Evolutionary conservation across 805 yeast species (phyloP), one percentile per base, ranked within the genome.

Genomic region (Candida mattraensis): DNA sequence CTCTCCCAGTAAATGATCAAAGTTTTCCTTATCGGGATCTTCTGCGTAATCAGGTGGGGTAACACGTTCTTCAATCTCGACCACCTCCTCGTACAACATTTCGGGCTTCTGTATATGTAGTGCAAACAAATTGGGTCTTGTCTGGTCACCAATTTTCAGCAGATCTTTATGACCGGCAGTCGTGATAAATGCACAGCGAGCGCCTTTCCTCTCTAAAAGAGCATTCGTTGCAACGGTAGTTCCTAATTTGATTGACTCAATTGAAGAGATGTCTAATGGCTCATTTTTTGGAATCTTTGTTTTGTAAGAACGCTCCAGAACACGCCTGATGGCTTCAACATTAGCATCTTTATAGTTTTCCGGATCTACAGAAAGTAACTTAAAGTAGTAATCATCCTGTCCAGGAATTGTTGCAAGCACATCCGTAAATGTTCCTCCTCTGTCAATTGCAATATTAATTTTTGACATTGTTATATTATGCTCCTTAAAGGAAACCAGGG

Each of bases 371-470:
- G 51, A 46, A n/a, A 48, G 39, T 8, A 50, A 30, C 30, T 50
- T 50, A 35, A 48, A 71, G 37, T 57, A 56, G 20, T 30, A 34
- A 33, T 70, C 76, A 4, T 51, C 57, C 26, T 63, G 60, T 22
- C 55, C 58, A 1, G 73, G 73, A 18, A 69, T 62, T 28, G 56
- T 61, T 28, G 74, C 74, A 28, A 67, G 60, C 24, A 69, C 69
- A 45, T 70, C 75, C 22, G 70, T 64, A 51, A 70, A 70, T 8
- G 72, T 67, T 40, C 72, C 72, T 35, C 72, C 72, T 29, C 48
- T 35, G 24, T 47, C 51, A n/a, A 35, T 35, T 8, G 39, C 39
- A 12, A 35, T 35, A n/a, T 25, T 29, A 7, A 30, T 30, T 35
- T 30, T 19, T 27, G n/a, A n/a, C n/a, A n/a, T n/a, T n/a, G n/a